Conservation (phyloP, 805 yeast genomes). For the Monosporozyma servazzii region DNA sequence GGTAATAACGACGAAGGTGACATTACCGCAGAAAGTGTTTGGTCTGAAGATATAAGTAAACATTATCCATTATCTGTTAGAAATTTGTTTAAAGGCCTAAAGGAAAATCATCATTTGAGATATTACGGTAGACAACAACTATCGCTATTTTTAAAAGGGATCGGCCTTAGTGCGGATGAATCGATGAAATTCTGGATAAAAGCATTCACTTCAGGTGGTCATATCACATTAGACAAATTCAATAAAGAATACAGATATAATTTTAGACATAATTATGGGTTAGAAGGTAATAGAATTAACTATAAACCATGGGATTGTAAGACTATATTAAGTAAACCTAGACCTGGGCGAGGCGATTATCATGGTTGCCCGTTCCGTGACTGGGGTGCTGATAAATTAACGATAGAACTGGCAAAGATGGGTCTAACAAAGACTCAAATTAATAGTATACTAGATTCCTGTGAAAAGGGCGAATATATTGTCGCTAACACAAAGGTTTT, state of each 20-base stretch:
- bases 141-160: slow-evolving; percentile 76
- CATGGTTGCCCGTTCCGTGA: slow-evolving; percentile 95
- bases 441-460: slow-evolving; percentile 56
- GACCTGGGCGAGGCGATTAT: slow-evolving; percentile 56
- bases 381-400: slow-evolving; percentile 54
- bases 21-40: slow-evolving; percentile 55
- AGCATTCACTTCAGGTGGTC: slow-evolving; percentile 47
- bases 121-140: slow-evolving; percentile 81
- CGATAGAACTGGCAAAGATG: slow-evolving; percentile 46
- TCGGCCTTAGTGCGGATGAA: slow-evolving; percentile 81
- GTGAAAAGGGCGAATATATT: slow-evolving; percentile 62
- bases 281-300: slow-evolving; percentile 81
- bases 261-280: slow-evolving; percentile 81
- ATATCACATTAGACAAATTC: slow-evolving; percentile 60
- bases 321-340: slow-evolving; percentile 61
- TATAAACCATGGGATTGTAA: slow-evolving; percentile 83
- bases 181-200: slow-evolving; percentile 77
- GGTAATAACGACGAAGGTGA: slow-evolving; percentile 33
- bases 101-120: slow-evolving; percentile 59
- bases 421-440: slow-evolving; percentile 39
- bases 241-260: slow-evolving; percentile 84
- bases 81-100: slow-evolving; percentile 54
- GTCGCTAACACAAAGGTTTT: slow-evolving; percentile 85
- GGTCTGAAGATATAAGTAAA: slow-evolving; percentile 41
- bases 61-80: slow-evolving; percentile 81